Percentiles rank a stretch among this genome's conserved stretches.
These are phyloP conservation scores for Puccinia coronata DNA, from an alignment of 1,284 basidiomycete genomes.

Conservation along the genomic window DNA sequence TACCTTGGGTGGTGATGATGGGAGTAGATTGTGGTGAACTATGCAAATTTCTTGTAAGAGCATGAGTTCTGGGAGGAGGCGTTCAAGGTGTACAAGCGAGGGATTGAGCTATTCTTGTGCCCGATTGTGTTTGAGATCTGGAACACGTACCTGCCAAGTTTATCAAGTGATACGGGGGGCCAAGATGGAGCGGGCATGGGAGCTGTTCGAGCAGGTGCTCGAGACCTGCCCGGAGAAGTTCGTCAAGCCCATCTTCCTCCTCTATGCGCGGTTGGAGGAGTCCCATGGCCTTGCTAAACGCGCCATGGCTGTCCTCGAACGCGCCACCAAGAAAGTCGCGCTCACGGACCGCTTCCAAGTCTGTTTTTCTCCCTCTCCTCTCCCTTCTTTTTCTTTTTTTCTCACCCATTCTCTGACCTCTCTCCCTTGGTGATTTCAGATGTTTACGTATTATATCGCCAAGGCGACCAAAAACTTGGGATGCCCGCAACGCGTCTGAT, in stretches of 20 bases:
- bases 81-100: slow-evolving; percentile 98
- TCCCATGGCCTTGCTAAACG: slow-evolving; percentile 92
- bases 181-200: slow-evolving; percentile 90
- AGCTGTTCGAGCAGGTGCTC: slow-evolving; percentile 95
- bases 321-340: slow-evolving; percentile 80
- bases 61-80: slow-evolving; percentile 98
- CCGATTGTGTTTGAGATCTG: slow-evolving; percentile 98
- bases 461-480: slow-evolving; percentile 96
- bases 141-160: slow-evolving; percentile 99
- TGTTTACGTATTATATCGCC: slow-evolving; percentile 96
- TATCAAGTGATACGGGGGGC: slow-evolving; percentile 90
- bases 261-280: slow-evolving; percentile 94
- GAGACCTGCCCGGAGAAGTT: slow-evolving; percentile 94
- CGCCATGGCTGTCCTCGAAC: slow-evolving; percentile 93
- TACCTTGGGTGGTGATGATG: no score
- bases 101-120: slow-evolving; percentile 95
- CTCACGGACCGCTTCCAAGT: slow-evolving; percentile 94
- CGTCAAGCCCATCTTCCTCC: slow-evolving; percentile 89
- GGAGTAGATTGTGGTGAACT: slow-evolving; percentile 81
- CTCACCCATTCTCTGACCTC: neutral
- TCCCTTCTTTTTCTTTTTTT: neutral
- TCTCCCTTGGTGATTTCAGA: slow-evolving; percentile 62
- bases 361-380: slow-evolving; percentile 54
- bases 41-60: slow-evolving; percentile 93
- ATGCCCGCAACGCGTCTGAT: slow-evolving; percentile 92